These are phyloP conservation scores for Paxillus rubicundulus DNA, from an alignment of 768 basidiomycete genomes.

Conservation along the genomic window DNA sequence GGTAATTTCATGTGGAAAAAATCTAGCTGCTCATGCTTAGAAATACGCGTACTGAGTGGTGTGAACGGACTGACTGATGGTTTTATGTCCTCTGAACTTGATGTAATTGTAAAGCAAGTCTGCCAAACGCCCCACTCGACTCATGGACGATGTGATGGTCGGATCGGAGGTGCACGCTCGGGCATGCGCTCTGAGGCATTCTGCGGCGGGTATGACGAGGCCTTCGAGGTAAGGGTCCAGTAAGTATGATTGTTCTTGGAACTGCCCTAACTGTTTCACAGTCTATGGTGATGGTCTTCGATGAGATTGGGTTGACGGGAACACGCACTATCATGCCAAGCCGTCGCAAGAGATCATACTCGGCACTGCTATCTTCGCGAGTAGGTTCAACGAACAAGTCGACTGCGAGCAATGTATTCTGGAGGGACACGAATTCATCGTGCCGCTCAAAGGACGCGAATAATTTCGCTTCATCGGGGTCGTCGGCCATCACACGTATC, in stretches of 20 bases:
- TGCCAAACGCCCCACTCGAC: constrained; percentile 52
- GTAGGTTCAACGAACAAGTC: constrained; percentile 46
- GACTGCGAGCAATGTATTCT: constrained; percentile 48
- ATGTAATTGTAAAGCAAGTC: constrained; percentile 73
- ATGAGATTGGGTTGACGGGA: constrained; percentile 1
- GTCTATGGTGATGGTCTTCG: not conserved
- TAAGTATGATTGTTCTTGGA: constrained; percentile 91
- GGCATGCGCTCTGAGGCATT: constrained; percentile 56
- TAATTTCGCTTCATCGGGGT: constrained; percentile 41
- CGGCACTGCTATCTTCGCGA: constrained; percentile 42
- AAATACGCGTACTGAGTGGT: constrained; percentile 5
- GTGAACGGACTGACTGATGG: constrained; percentile 64
- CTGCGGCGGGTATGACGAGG: constrained; percentile 74
- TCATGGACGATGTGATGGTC: constrained; percentile 26
- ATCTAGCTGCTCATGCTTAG: constrained; percentile 62
- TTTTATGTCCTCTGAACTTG: constrained; percentile 89
- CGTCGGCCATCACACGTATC: constrained; percentile 34
- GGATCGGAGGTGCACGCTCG: constrained; percentile 35
- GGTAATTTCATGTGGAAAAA: constrained; percentile 88
- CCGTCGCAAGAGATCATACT: constrained; percentile 41
- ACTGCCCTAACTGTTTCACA: constrained; percentile 67
- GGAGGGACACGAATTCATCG: constrained; percentile 55
- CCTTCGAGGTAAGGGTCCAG: constrained; percentile 85
- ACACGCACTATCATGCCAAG: constrained; percentile 51
- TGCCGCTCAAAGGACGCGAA: constrained; percentile 61